Evolutionary conservation across 305 asterid genomes (phyloP).

Genomic region (Solanum hybrid): DNA sequence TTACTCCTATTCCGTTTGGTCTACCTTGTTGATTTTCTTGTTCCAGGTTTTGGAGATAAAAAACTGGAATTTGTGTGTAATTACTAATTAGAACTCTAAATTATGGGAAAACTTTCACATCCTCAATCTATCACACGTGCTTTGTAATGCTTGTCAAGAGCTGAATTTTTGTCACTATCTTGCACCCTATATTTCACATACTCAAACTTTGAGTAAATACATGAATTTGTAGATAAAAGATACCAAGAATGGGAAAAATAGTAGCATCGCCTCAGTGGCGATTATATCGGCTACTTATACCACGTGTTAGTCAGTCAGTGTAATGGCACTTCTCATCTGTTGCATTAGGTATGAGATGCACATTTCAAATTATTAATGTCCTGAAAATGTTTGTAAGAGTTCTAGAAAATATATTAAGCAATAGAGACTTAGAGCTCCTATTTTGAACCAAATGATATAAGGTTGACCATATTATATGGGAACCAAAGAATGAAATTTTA

Average conservation of each 20-base stretch:
- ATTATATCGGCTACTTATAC: neutral
- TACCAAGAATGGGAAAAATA: neutral
- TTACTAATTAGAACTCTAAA: neutral
- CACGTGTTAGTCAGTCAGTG: neutral
- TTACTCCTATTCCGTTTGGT: neutral
- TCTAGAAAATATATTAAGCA: neutral
- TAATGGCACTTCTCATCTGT: neutral
- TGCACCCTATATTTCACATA: neutral
- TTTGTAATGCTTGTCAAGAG: neutral
- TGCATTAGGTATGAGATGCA: neutral
- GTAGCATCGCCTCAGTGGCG: neutral
- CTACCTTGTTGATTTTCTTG: neutral
- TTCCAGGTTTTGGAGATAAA: neutral
- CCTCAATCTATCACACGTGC: neutral
- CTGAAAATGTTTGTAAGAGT: neutral
- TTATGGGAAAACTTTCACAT: neutral
- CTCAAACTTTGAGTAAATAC: neutral
- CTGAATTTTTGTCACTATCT: neutral
- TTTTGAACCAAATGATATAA: neutral
- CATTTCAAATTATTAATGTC: neutral
- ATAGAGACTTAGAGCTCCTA: neutral
- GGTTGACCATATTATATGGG: neutral
- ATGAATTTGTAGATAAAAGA: neutral
- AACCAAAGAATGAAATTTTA: neutral
- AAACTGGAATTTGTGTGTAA: neutral